A percentile compares a stretch with the other conserved stretches of the same genome.
Conservation (phyloP, 2,329 filamentous ascomycete species). For the Botrytis sinoallii region DNA sequence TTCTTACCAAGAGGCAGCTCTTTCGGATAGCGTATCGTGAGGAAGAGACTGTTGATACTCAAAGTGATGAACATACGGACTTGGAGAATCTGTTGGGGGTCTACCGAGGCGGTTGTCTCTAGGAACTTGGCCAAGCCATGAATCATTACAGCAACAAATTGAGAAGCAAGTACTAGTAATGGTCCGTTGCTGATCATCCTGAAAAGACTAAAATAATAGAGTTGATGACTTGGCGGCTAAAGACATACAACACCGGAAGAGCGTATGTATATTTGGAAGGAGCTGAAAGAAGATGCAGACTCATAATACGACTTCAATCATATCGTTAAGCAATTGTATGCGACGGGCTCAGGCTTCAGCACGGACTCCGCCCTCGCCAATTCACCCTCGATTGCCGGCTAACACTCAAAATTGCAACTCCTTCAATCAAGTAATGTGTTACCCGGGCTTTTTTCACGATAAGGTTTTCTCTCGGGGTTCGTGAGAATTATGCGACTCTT, state of each 20-base stretch:
- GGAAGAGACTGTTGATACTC: not conserved
- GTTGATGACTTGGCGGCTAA: not conserved
- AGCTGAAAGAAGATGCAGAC: not conserved
- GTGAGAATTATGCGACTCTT: not conserved
- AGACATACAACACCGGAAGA: not conserved
- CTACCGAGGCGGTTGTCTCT: not conserved
- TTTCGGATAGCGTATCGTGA: not conserved
- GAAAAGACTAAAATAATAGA: not conserved
- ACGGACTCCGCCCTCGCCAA: not conserved
- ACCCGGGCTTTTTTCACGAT: not conserved
- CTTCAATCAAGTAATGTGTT: not conserved
- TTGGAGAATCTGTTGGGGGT: not conserved
- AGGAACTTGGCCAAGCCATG: not conserved
- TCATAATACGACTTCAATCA: not conserved
- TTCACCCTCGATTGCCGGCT: not conserved
- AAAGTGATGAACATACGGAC: not conserved
- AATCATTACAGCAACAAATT: not conserved
- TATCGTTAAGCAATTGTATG: not conserved
- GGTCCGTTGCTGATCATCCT: not conserved
- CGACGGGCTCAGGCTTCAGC: not conserved
- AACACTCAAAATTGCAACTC: not conserved
- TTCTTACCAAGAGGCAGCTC: not conserved
- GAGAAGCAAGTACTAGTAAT: not conserved
- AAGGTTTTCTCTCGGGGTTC: not conserved
- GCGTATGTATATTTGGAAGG: not conserved